Conservation (phyloP, 2,329 filamentous ascomycete species). For the Niveomyces coronatus region DNA sequence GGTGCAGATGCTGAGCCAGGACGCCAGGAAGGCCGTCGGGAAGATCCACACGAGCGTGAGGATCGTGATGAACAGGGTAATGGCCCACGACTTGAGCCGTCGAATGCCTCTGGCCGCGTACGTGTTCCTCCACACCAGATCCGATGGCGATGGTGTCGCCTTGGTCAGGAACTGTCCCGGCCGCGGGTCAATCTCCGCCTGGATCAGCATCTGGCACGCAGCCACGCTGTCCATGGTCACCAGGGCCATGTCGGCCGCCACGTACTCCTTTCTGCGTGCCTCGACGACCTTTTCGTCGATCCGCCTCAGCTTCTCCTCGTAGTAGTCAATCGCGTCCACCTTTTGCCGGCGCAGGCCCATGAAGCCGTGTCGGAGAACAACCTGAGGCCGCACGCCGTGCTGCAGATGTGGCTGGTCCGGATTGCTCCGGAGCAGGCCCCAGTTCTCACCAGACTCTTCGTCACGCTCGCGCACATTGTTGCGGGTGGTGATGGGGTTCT, state of each 20-base stretch:
- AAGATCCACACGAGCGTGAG: conserved; percentile 84
- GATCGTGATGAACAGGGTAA: conserved; percentile 73
- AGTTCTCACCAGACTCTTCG: conserved; percentile 43
- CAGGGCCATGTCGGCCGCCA: conserved; percentile 76
- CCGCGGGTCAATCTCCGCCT: conserved; percentile 84
- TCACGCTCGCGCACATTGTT: conserved; percentile 18
- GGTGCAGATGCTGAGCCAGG: conserved; percentile 69
- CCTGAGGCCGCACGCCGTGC: conserved; percentile 50
- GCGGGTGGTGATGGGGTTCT: background rate
- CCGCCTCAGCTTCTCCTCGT: conserved; percentile 70
- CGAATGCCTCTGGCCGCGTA: conserved; percentile 68
- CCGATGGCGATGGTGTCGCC: conserved; percentile 75
- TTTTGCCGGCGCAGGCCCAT: conserved; percentile 60
- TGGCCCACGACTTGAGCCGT: conserved; percentile 68
- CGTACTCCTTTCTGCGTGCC: conserved; percentile 66
- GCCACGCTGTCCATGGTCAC: conserved; percentile 96
- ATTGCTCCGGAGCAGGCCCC: conserved; percentile 46
- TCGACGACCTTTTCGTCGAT: conserved; percentile 64
- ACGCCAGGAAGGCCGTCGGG: conserved; percentile 69
- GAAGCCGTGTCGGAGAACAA: conserved; percentile 69
- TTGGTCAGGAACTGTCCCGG: conserved; percentile 80
- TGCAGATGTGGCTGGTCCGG: conserved; percentile 18
- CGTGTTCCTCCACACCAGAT: conserved; percentile 93
- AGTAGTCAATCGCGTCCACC: conserved; percentile 90
- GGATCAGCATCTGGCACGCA: conserved; percentile 87